Conservation (phyloP, 2,329 filamentous ascomycete genomes). For the Ascochyta pisi region DNA sequence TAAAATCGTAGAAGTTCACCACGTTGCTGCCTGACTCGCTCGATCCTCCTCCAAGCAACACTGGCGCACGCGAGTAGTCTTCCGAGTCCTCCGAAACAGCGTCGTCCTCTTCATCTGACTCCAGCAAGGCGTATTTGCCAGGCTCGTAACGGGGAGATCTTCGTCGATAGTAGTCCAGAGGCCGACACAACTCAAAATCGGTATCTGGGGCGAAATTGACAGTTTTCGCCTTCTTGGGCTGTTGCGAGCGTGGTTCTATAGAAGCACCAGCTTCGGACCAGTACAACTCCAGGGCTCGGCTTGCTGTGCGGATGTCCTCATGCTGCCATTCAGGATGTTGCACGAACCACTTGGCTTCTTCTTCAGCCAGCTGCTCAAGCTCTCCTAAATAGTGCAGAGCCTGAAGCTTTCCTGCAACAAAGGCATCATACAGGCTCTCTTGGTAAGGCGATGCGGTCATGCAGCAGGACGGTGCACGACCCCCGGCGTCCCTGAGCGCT, state of each 20-base stretch:
- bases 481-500: slow-evolving; percentile 29
- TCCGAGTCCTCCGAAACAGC: slow-evolving; percentile 29
- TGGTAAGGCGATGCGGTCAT: slow-evolving; percentile 32
- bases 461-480: slow-evolving; percentile 27
- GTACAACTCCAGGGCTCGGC: slow-evolving; percentile 33
- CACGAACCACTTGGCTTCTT: slow-evolving; percentile 30
- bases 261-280: slow-evolving; percentile 28
- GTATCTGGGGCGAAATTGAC: slow-evolving; percentile 33
- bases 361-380: slow-evolving; percentile 28
- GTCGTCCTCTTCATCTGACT: slow-evolving; percentile 15
- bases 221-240: slow-evolving; percentile 14
- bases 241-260: background rate
- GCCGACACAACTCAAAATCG: slow-evolving; percentile 29
- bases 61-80: slow-evolving; percentile 22
- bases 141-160: slow-evolving; percentile 40
- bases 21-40: background rate
- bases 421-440: slow-evolving; percentile 31
- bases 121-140: slow-evolving; percentile 29
- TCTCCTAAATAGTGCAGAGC: slow-evolving; percentile 28
- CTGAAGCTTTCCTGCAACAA: slow-evolving; percentile 33
- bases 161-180: slow-evolving; percentile 33
- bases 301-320: slow-evolving; percentile 32
- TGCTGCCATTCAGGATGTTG: slow-evolving; percentile 15
- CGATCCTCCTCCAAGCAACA: slow-evolving; percentile 6
- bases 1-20: slow-evolving; percentile 1